A percentile compares a stretch with the other conserved stretches of the same genome.
Evolutionary conservation across 495 filamentous ascomycete genomes (phyloP).

Genomic region (Tetracladium setigerum): DNA sequence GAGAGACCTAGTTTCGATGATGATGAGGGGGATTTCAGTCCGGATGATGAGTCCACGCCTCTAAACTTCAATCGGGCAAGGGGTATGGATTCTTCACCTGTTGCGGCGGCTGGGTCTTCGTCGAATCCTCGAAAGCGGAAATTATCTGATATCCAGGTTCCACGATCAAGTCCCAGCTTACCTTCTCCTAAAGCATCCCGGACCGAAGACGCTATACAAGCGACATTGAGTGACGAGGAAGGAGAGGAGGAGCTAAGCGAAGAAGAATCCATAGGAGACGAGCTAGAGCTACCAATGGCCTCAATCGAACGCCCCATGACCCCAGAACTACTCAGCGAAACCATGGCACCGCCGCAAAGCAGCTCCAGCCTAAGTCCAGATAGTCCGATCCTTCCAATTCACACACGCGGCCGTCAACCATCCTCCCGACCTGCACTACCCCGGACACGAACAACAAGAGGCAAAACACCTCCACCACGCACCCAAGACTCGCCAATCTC

Average conservation of each 20-base stretch:
- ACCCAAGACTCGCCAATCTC: slow-evolving; percentile 20
- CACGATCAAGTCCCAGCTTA: slow-evolving; percentile 13
- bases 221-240: slow-evolving; percentile 9
- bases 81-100: slow-evolving; percentile 6
- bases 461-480: slow-evolving; percentile 13
- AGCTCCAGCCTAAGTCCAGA: slow-evolving; percentile 28
- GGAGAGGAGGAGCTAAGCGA: slow-evolving; percentile 3
- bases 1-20: slow-evolving; percentile 37
- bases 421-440: slow-evolving; percentile 6
- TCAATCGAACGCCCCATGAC: slow-evolving; percentile 16
- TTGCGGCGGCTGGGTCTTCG: slow-evolving; percentile 2
- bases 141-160: slow-evolving; percentile 18
- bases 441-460: neutral
- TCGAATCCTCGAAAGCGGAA: slow-evolving; percentile 32
- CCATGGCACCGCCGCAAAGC: slow-evolving; percentile 44
- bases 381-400: slow-evolving; percentile 7
- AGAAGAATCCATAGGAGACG: neutral
- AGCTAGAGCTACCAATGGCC: neutral
- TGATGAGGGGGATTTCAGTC: slow-evolving; percentile 50
- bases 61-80: slow-evolving; percentile 33
- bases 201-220: slow-evolving; percentile 10
- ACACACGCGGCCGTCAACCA: neutral
- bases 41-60: slow-evolving; percentile 61
- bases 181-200: neutral
- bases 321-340: slow-evolving; percentile 37